phyloP scores from a whole-genome alignment of 2,329 filamentous ascomycete genomes.

The Albifimbria verrucaria region DNA sequence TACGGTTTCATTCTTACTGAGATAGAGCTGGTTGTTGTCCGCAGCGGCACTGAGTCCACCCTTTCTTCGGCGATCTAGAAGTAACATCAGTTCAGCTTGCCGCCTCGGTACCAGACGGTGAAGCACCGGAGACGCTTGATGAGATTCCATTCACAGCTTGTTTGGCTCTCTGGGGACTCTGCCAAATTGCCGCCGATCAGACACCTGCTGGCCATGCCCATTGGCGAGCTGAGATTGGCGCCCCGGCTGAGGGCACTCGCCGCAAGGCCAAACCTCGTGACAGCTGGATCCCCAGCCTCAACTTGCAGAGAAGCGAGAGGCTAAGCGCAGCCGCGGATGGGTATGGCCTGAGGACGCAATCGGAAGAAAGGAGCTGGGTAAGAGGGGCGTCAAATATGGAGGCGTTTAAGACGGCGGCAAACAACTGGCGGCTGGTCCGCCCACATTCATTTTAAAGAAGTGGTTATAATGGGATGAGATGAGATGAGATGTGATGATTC shows the following conservation, averaged over 20 bases:
- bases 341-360: constrained; percentile 72
- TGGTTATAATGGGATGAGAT: neutral
- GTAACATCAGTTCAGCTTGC: constrained; percentile 60
- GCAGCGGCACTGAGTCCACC: constrained; percentile 67
- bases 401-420: constrained; percentile 4
- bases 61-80: constrained; percentile 88
- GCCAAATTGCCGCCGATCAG: constrained; percentile 63
- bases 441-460: neutral
- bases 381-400: constrained; percentile 57
- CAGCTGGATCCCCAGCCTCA: constrained; percentile 73
- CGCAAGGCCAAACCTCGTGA: constrained; percentile 69
- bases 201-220: constrained; percentile 51
- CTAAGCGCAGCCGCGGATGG: constrained; percentile 72
- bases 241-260: constrained; percentile 68
- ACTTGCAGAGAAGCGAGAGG: constrained; percentile 71
- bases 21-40: constrained; percentile 88
- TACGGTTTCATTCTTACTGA: constrained; percentile 97
- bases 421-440: neutral
- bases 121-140: constrained; percentile 23
- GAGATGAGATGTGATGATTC: constrained; percentile 1
- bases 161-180: constrained; percentile 74
- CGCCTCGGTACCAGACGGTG: constrained; percentile 27
- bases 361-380: constrained; percentile 68
- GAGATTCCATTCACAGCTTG: constrained; percentile 62
- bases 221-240: constrained; percentile 71